phyloP scores from a whole-genome alignment of 352 stramenopile genomes.

The Albugo laibachii region DNA sequence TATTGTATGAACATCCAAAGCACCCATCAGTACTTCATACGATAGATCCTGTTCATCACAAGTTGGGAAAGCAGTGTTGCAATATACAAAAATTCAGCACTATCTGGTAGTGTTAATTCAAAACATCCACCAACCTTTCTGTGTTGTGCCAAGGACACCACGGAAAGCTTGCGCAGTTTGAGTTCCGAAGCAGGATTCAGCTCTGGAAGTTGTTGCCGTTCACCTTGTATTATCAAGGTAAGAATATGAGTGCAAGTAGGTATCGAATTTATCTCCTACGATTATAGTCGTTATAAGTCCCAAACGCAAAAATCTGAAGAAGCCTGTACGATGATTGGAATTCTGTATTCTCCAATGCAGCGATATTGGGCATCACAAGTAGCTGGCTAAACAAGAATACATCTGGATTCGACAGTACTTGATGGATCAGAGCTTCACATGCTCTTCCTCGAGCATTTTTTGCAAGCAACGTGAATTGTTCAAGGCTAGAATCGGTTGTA shows the following conservation, averaged over 20 bases:
- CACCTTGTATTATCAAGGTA: slow-evolving; percentile 18
- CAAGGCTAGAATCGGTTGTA: slow-evolving; percentile 36
- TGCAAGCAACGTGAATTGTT: slow-evolving; percentile 86
- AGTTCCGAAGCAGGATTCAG: slow-evolving; percentile 47
- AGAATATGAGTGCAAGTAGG: slow-evolving; percentile 1
- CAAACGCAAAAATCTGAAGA: slow-evolving; percentile 83
- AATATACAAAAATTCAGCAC: neutral
- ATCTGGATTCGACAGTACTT: slow-evolving; percentile 83
- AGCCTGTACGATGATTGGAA: slow-evolving; percentile 59
- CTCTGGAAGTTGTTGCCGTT: slow-evolving; percentile 36
- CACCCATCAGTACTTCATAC: slow-evolving; percentile 61
- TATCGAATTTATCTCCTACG: slow-evolving; percentile 14
- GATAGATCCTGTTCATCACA: slow-evolving; percentile 33
- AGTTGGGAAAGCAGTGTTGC: neutral
- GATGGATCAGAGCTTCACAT: slow-evolving; percentile 85
- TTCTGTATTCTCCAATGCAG: slow-evolving; percentile 53
- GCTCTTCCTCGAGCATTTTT: slow-evolving; percentile 78
- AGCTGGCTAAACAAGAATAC: slow-evolving; percentile 88
- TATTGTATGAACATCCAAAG: slow-evolving; percentile 55
- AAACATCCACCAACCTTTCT: slow-evolving; percentile 31
- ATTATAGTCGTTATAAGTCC: slow-evolving; percentile 69
- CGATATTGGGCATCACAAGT: slow-evolving; percentile 80
- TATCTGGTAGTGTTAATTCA: neutral
- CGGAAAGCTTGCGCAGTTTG: slow-evolving; percentile 80
- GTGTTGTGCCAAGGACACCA: slow-evolving; percentile 66